Conservation (phyloP, 2,329 filamentous ascomycete genomes). For the Neodidymelliopsis sp. region DNA sequence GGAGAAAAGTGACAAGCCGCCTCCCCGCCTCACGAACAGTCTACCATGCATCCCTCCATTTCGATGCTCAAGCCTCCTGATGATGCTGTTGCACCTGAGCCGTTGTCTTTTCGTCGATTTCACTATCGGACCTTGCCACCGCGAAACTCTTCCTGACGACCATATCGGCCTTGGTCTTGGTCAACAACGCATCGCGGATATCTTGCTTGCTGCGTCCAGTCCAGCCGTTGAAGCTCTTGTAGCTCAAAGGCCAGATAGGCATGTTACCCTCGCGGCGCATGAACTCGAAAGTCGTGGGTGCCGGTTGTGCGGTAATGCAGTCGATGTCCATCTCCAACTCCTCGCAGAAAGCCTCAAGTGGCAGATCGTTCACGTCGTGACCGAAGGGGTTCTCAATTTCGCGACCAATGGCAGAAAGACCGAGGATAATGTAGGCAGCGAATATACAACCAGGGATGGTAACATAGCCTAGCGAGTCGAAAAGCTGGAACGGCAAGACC, state of each 20-base stretch:
- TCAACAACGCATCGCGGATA: constrained; percentile 54
- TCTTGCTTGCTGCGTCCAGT: constrained; percentile 47
- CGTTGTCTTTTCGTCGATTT: constrained; percentile 32
- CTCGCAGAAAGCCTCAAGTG: constrained; percentile 73
- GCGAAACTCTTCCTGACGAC: constrained; percentile 40
- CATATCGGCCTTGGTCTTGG: constrained; percentile 51
- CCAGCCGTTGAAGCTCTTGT: constrained; percentile 51
- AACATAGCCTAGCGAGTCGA: constrained; percentile 69
- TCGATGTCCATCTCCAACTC: constrained; percentile 78
- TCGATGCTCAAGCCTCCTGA: constrained; percentile 1
- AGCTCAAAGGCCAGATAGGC: constrained; percentile 65
- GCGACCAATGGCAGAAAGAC: constrained; percentile 76
- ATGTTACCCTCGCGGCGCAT: constrained; percentile 58
- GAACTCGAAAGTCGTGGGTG: constrained; percentile 62
- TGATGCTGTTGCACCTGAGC: constrained; percentile 28
- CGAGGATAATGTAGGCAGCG: constrained; percentile 84
- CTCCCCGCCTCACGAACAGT: constrained; percentile 2
- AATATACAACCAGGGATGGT: constrained; percentile 78
- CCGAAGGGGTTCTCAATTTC: constrained; percentile 90
- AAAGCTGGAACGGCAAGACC: constrained; percentile 82
- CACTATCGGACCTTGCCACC: constrained; percentile 22
- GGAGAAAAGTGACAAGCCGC: constrained; percentile 4
- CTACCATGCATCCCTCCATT: constrained; percentile 1
- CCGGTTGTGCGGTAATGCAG: constrained; percentile 68
- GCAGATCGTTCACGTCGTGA: constrained; percentile 77